A percentile compares a stretch with the other conserved stretches of the same genome.
These are phyloP conservation scores for Bjerkandera adusta DNA, from an alignment of 1,284 basidiomycete species.

Conservation along the genomic window DNA sequence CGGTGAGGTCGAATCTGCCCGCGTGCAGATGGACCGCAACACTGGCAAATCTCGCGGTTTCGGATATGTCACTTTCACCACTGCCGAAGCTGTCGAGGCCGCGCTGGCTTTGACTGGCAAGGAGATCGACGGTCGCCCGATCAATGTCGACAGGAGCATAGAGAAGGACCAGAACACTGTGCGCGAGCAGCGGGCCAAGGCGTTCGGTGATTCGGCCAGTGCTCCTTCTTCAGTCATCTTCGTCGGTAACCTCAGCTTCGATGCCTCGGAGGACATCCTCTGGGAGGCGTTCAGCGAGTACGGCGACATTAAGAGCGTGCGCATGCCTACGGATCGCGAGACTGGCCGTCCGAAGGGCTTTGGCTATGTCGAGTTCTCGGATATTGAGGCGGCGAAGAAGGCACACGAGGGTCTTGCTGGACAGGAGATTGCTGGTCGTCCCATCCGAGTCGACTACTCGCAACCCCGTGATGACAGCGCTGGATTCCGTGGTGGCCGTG, in stretches of 20 bases:
- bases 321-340: conserved; percentile 93
- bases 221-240: conserved; percentile 81
- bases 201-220: conserved; percentile 73
- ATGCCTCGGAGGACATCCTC: conserved; percentile 79
- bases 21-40: conserved; percentile 90
- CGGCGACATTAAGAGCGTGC: conserved; percentile 86
- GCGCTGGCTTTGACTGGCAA: conserved; percentile 77
- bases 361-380: conserved; percentile 93
- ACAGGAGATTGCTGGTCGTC: conserved; percentile 80
- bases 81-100: conserved; percentile 71
- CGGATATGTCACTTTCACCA: conserved; percentile 93
- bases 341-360: conserved; percentile 93
- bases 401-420: conserved; percentile 76
- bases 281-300: conserved; percentile 93
- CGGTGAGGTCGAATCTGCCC: conserved; percentile 86
- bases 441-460: conserved; percentile 86
- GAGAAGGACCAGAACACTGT: conserved; percentile 52
- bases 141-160: conserved; percentile 84
- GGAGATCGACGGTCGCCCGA: conserved; percentile 89
- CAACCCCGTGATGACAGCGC: conserved; percentile 74
- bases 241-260: conserved; percentile 89
- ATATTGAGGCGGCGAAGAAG: conserved; percentile 78
- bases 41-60: conserved; percentile 89
- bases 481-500: conserved; percentile 45
- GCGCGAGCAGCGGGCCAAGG: conserved; percentile 72